Base-by-base conservation (phyloP, 2,329 filamentous ascomycete genomes). In the Pseudocercospora pini-densiflorae region DNA sequence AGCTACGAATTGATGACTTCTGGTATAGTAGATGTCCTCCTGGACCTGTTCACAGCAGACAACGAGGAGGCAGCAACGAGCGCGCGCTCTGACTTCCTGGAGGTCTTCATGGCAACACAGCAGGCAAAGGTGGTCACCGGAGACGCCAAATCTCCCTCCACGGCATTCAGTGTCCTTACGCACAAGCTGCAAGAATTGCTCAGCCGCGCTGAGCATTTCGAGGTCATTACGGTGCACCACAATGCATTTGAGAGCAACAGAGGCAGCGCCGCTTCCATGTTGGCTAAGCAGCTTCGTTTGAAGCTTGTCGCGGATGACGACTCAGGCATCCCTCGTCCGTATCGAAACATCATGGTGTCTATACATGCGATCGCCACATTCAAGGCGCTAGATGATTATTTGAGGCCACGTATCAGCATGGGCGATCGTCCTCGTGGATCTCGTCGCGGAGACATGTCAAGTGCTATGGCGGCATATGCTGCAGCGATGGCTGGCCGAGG, bases 361-460 rank as follows among this genome's bases (percentile, higher is more conserved):
- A 99, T 99, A 64, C 95, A 99, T 78, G 95, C 95, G 16, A 98
- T 99, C 75, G 94, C 95, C 2, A 98, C 94, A 0, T 98, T 99
- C 83, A 98, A 97, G 78, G 92, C 94, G 0, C 82, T 99, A 24
- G 95, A 98, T 76, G 95, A 99, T 77, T 99, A 98, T 78, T 85
- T 99, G 51, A 90, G 95, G 43, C 95, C 95, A 7, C 88, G 94
- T 67, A 97, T 99, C 66, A 93, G 86, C 73, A 78, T 95, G 14
- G 89, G 91, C 2, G 93, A 97, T 69, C 88, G 92, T 21, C 88
- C 91, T 58, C 69, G 71, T 51, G 83, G 82, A 9, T 84, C 86
- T 31, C 86, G 90, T 68, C 81, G 80, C 69, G 87, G 89, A 0
- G 88, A 89, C 0, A 81, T 93, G 29, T 86, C 88, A 1, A 84